Evolutionary conservation across 129 eudicot species (phyloP).

Genomic region (Flaveria robusta): DNA sequence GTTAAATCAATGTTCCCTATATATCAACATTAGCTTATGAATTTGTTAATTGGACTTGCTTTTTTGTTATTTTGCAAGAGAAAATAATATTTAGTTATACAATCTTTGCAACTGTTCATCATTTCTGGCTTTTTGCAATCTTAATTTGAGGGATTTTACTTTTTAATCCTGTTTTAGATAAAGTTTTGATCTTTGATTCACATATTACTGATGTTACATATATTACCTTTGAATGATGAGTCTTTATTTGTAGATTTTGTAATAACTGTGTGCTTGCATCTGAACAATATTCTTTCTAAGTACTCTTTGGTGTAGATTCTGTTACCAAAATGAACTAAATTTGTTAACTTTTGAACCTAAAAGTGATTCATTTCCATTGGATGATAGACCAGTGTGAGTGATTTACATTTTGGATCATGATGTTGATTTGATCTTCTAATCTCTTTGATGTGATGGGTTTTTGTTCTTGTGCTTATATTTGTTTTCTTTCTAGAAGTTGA

Average conservation of each 20-base stretch:
- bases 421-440: conserved; percentile 25
- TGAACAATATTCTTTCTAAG: neutral
- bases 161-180: neutral
- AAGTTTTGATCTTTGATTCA: conserved; percentile 17
- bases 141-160: neutral
- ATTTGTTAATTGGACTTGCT: neutral
- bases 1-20: conserved; percentile 35
- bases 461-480: neutral
- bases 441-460: conserved; percentile 31
- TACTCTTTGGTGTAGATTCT: conserved; percentile 16
- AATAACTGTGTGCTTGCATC: neutral
- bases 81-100: no score
- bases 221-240: conserved; percentile 18
- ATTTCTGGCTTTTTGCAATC: neutral
- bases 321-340: conserved; percentile 14
- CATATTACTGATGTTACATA: neutral
- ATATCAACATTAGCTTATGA: conserved; percentile 20
- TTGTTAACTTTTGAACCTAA: conserved; percentile 15
- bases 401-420: conserved; percentile 25
- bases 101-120: conserved; percentile 15
- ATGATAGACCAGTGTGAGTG: neutral
- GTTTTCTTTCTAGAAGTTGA: neutral
- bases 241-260: conserved; percentile 13
- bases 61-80: conserved; percentile 3
- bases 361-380: conserved; percentile 20